These are phyloP conservation scores for Zasmidium citrigriseum DNA, from an alignment of 2,329 filamentous ascomycete genomes.

Conservation along the genomic window DNA sequence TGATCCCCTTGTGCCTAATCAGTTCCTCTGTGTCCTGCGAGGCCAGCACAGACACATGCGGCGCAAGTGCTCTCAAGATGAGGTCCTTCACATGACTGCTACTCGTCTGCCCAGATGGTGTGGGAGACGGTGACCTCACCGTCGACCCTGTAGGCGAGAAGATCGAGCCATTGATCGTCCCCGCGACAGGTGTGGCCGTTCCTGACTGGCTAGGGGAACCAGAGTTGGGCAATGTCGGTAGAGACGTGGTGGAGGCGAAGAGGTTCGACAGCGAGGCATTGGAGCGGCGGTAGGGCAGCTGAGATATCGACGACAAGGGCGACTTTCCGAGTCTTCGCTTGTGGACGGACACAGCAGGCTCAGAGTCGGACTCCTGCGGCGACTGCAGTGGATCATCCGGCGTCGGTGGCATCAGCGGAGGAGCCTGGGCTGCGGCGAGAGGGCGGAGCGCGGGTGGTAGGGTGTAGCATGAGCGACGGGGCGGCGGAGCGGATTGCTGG, in stretches of 20 bases:
- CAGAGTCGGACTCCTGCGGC: constrained; percentile 69
- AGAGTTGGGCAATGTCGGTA: constrained; percentile 38
- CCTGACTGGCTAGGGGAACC: constrained; percentile 41
- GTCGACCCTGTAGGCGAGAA: constrained; percentile 46
- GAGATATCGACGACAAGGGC: constrained; percentile 60
- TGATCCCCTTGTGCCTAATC: constrained; percentile 79
- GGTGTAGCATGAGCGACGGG: constrained; percentile 11
- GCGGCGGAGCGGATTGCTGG: neutral
- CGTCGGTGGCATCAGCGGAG: constrained; percentile 63
- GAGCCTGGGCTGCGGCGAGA: constrained; percentile 21
- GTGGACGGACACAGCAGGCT: constrained; percentile 60
- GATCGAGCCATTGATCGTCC: constrained; percentile 39
- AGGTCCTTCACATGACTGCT: constrained; percentile 60
- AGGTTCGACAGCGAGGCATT: constrained; percentile 55
- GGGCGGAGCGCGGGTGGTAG: constrained; percentile 2
- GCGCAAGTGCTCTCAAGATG: constrained; percentile 82
- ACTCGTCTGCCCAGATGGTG: constrained; percentile 43
- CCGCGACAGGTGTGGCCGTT: constrained; percentile 43
- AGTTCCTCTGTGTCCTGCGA: constrained; percentile 83
- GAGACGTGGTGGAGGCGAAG: constrained; percentile 52
- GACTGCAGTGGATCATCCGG: constrained; percentile 66
- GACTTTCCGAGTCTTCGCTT: constrained; percentile 58
- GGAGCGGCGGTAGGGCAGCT: constrained; percentile 56
- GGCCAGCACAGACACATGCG: constrained; percentile 83
- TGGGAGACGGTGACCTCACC: constrained; percentile 41